Percentiles rank a stretch among this genome's conserved stretches.
phyloP scores from a whole-genome alignment of 1,284 basidiomycete species.

The Gomphus bonarii region DNA sequence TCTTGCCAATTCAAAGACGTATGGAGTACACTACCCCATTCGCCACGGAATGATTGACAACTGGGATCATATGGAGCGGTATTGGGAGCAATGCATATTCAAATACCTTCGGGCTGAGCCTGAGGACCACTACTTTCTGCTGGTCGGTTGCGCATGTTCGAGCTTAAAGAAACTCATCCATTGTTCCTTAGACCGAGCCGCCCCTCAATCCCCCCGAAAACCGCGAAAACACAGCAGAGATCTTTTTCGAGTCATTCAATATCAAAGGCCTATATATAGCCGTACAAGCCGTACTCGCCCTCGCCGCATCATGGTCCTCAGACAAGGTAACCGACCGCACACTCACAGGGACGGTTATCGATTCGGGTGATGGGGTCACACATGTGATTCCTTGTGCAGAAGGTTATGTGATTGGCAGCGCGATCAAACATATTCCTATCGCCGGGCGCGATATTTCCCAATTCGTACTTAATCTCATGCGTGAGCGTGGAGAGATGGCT shows the following conservation, averaged over 20 bases:
- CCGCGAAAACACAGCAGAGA: slow-evolving; percentile 97
- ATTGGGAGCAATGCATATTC: slow-evolving; percentile 99
- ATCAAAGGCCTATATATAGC: slow-evolving; percentile 98
- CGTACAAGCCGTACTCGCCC: slow-evolving; percentile 97
- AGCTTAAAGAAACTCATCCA: slow-evolving; percentile 9
- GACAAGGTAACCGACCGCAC: slow-evolving; percentile 89
- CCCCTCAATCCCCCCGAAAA: slow-evolving; percentile 98
- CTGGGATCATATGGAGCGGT: slow-evolving; percentile 99
- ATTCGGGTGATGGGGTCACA: slow-evolving; percentile 98
- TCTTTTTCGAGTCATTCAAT: slow-evolving; percentile 99
- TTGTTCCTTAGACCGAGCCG: slow-evolving; percentile 74
- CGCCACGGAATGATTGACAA: slow-evolving; percentile 98
- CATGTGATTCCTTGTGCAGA: slow-evolving; percentile 96
- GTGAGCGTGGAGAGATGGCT: slow-evolving; percentile 89
- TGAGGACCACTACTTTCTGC: slow-evolving; percentile 96
- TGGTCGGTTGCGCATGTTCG: slow-evolving; percentile 45
- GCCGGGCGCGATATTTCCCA: slow-evolving; percentile 96
- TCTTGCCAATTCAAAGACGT: slow-evolving; percentile 88
- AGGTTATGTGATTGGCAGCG: slow-evolving; percentile 97
- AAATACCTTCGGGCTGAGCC: slow-evolving; percentile 98
- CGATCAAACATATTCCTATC: slow-evolving; percentile 99
- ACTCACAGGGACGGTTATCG: slow-evolving; percentile 95
- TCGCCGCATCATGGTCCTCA: slow-evolving; percentile 96
- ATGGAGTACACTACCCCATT: slow-evolving; percentile 95
- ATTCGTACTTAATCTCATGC: slow-evolving; percentile 93